Conservation (phyloP, 768 basidiomycete species). For the Paxillus ammoniavirescens region DNA sequence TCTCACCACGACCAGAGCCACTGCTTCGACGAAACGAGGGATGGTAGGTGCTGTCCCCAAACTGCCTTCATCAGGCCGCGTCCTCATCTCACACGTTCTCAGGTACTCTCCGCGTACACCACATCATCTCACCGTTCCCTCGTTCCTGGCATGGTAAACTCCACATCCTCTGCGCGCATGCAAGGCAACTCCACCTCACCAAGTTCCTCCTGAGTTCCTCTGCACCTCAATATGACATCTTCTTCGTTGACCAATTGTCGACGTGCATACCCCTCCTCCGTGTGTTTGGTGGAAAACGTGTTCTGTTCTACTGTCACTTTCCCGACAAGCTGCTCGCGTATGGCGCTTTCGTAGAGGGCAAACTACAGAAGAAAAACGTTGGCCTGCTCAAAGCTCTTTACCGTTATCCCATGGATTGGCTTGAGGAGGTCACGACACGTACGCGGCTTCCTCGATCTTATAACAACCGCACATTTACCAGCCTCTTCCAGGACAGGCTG, state of each 20-base stretch:
- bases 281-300: slow-evolving; percentile 62
- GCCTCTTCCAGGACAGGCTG: slow-evolving; percentile 67
- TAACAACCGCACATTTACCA: not conserved
- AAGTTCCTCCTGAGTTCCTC: slow-evolving; percentile 53
- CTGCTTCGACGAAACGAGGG: slow-evolving; percentile 91
- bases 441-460: slow-evolving; percentile 25
- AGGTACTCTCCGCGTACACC: slow-evolving; percentile 81
- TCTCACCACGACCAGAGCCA: slow-evolving; percentile 85
- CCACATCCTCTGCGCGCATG: slow-evolving; percentile 87
- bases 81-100: not conserved
- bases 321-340: slow-evolving; percentile 89
- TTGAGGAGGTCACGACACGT: slow-evolving; percentile 92
- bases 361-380: slow-evolving; percentile 37
- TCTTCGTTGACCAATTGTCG: slow-evolving; percentile 93
- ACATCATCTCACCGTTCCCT: slow-evolving; percentile 75
- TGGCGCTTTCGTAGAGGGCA: slow-evolving; percentile 60
- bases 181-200: slow-evolving; percentile 83
- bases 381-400: slow-evolving; percentile 72
- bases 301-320: slow-evolving; percentile 98
- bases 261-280: slow-evolving; percentile 87
- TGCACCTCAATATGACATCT: slow-evolving; percentile 66
- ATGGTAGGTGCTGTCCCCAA: slow-evolving; percentile 55
- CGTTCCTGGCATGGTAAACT: slow-evolving; percentile 77
- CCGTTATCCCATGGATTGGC: slow-evolving; percentile 83
- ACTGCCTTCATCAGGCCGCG: not conserved